Evolutionary conservation across 257 asterid genomes (phyloP).

Genomic region (Nyctanthes arbortristis): DNA sequence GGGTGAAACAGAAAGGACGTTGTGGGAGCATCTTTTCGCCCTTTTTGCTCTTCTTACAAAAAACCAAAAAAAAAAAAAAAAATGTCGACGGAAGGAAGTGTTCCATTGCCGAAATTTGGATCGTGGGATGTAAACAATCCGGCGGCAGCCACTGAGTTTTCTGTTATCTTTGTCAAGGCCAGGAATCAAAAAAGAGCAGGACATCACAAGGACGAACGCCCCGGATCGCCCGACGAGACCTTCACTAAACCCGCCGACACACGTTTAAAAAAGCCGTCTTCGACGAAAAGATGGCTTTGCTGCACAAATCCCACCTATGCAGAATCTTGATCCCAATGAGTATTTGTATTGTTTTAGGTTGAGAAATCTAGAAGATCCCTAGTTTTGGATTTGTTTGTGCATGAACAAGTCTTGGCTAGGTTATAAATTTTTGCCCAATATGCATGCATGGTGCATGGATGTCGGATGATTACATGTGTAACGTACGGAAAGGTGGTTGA

Average conservation of each 20-base stretch:
- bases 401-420: constrained; percentile 1
- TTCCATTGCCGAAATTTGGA: constrained; percentile 29
- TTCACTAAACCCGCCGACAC: neutral
- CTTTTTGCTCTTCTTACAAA: neutral
- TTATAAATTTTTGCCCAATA: too few relatives aligned
- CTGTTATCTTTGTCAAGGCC: constrained; percentile 30
- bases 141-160: constrained; percentile 12
- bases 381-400: neutral
- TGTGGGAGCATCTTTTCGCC: neutral
- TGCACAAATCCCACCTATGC: constrained; percentile 25
- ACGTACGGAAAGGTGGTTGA: too few relatives aligned
- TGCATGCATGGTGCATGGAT: too few relatives aligned
- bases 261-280: constrained; percentile 1
- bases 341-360: neutral
- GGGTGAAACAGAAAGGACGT: constrained; percentile 5
- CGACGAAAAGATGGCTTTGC: constrained; percentile 25
- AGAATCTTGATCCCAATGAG: constrained; percentile 9
- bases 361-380: neutral
- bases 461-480: too few relatives aligned
- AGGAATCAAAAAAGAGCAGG: constrained; percentile 17
- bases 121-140: constrained; percentile 35
- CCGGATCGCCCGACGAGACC: neutral
- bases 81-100: constrained; percentile 18
- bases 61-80: too few relatives aligned
- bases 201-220: neutral